A percentile compares a stretch with the other conserved stretches of the same genome.
phyloP scores from a whole-genome alignment of 441 rosid species.

The Jatropha multifida region DNA sequence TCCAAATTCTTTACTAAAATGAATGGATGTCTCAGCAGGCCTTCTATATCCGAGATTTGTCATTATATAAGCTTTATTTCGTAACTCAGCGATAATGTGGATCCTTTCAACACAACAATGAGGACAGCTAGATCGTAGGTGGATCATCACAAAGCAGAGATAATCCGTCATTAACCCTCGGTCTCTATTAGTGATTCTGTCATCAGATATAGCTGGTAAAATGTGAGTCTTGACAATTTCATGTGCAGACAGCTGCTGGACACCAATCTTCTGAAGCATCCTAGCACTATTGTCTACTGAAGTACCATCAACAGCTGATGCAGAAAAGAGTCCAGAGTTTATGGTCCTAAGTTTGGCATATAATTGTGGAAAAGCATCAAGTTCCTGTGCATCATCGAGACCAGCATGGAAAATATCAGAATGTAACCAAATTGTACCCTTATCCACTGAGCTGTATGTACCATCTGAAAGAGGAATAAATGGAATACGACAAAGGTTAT shows the following conservation, averaged over 20 bases:
- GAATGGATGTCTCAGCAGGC: slow-evolving; percentile 59
- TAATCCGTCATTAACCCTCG: slow-evolving; percentile 66
- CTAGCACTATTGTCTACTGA: slow-evolving; percentile 45
- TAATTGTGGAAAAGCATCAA: slow-evolving; percentile 69
- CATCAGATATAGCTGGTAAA: slow-evolving; percentile 65
- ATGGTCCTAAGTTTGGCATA: slow-evolving; percentile 72
- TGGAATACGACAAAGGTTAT: slow-evolving; percentile 55
- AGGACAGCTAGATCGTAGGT: slow-evolving; percentile 73
- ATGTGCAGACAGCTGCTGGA: slow-evolving; percentile 86
- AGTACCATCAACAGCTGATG: slow-evolving; percentile 40
- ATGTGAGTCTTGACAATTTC: slow-evolving; percentile 78
- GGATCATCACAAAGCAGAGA: slow-evolving; percentile 89
- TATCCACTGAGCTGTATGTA: slow-evolving; percentile 64
- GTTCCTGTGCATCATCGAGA: slow-evolving; percentile 51
- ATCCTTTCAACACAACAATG: slow-evolving; percentile 66
- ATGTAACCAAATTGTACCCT: slow-evolving; percentile 85
- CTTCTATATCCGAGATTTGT: slow-evolving; percentile 78
- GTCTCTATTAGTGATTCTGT: slow-evolving; percentile 27
- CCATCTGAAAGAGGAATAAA: slow-evolving; percentile 92
- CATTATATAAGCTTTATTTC: slow-evolving; percentile 61
- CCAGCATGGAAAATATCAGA: slow-evolving; percentile 43
- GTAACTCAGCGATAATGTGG: slow-evolving; percentile 54
- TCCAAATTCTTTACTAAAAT: slow-evolving; percentile 75
- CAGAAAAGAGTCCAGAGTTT: slow-evolving; percentile 59
- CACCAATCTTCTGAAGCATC: slow-evolving; percentile 78